phyloP scores from a whole-genome alignment of 2,329 filamentous ascomycete genomes.

The Simplicillium aogashimaense region DNA sequence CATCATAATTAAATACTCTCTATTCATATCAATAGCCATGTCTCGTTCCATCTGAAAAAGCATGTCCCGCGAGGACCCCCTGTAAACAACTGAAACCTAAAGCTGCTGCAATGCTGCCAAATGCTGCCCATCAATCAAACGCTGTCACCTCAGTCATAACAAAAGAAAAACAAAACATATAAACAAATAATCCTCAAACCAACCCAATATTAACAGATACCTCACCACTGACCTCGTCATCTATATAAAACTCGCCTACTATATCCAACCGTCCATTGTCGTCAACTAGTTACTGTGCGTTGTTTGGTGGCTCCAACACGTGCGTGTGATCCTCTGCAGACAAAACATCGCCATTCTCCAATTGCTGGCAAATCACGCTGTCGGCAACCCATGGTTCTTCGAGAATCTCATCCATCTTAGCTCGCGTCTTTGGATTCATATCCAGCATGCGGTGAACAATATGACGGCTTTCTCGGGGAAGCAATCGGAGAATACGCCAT shows the following conservation, averaged over 20 bases:
- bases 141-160: no score
- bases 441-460: slow-evolving; percentile 92
- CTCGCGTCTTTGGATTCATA: slow-evolving; percentile 72
- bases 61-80: background rate
- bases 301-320: slow-evolving; percentile 64
- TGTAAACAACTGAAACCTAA: no score
- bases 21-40: background rate
- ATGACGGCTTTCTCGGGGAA: slow-evolving; percentile 81
- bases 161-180: no score
- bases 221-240: no score
- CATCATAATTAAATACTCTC: no score
- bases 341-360: slow-evolving; percentile 58
- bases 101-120: no score
- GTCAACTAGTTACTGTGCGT: slow-evolving; percentile 16
- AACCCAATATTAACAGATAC: no score
- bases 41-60: background rate
- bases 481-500: slow-evolving; percentile 76
- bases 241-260: no score
- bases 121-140: no score
- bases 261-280: no score
- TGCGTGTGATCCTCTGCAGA: slow-evolving; percentile 73
- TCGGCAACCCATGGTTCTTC: slow-evolving; percentile 84
- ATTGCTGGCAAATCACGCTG: slow-evolving; percentile 74
- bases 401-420: slow-evolving; percentile 76
- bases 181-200: no score